Conservation (phyloP, 495 filamentous ascomycete species). For the Daldinia decipiens region DNA sequence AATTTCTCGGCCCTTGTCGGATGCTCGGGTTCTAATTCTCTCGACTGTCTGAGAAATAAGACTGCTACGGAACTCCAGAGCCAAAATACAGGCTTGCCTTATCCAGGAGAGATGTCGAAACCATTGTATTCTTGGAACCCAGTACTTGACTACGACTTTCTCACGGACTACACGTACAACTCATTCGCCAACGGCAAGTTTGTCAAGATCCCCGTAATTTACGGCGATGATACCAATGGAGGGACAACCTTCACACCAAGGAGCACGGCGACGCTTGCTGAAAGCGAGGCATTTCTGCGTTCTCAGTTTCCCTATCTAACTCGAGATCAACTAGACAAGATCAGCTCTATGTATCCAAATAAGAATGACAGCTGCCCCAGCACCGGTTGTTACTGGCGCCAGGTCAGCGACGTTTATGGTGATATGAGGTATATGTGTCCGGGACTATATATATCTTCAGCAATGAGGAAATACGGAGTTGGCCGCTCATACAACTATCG, state of each 20-base stretch:
- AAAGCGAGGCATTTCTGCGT: slow-evolving; percentile 67
- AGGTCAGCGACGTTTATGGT: slow-evolving; percentile 71
- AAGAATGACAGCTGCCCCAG: slow-evolving; percentile 54
- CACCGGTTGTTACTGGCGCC: slow-evolving; percentile 65
- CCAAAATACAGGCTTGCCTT: slow-evolving; percentile 61
- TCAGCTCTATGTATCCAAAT: slow-evolving; percentile 70
- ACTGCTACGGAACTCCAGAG: slow-evolving; percentile 61
- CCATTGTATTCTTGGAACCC: slow-evolving; percentile 71
- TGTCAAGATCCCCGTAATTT: slow-evolving; percentile 74
- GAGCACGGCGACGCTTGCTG: slow-evolving; percentile 54
- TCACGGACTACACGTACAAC: slow-evolving; percentile 67
- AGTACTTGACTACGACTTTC: slow-evolving; percentile 67
- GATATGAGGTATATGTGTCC: slow-evolving; percentile 82
- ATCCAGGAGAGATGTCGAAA: slow-evolving; percentile 58
- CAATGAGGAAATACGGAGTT: slow-evolving; percentile 52
- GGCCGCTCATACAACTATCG: slow-evolving; percentile 69
- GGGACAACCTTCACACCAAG: slow-evolving; percentile 71
- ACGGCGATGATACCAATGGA: slow-evolving; percentile 77
- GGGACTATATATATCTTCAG: slow-evolving; percentile 63
- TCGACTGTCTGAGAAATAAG: slow-evolving; percentile 67
- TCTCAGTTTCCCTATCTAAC: slow-evolving; percentile 71
- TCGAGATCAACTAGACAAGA: slow-evolving; percentile 59
- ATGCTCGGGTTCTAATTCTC: slow-evolving; percentile 61
- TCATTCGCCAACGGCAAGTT: slow-evolving; percentile 68
- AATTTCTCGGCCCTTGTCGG: slow-evolving; percentile 66